Base-by-base conservation (phyloP, 257 asterid genomes). In the Rhazya stricta region DNA sequence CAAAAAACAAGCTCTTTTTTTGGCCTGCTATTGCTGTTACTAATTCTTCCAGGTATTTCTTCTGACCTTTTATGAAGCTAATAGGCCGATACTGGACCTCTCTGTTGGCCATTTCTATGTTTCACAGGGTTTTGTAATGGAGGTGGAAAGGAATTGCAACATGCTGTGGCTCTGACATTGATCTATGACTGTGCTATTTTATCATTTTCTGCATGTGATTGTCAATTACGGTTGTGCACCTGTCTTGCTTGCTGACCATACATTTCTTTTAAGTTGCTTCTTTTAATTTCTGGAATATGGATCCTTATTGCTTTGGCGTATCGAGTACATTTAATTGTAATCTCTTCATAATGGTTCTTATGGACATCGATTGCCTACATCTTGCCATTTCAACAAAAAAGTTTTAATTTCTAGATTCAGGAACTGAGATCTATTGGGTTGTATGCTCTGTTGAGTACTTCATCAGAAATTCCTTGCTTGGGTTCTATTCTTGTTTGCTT, bases 41-140 rank as follows among this genome's bases (percentile, higher is more conserved):
- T 86, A 87, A 81, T 80, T 85, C 84, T 92, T 94, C 98, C 99
- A 92, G 99, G 97, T 94, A 90, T 89, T 94, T 88, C 87, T 97
- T 92, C 97, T 88, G 93, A 90, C 90, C 98, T 94, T 93, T 86
- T 90, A 76, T 89, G 94, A 94, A 87, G 97, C 97, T 90, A 72
- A 88, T 92, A 85, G 88, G 97, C 90, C 77, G 90, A 88, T 84
- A 76, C 82, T 84, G 91, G 92, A 84, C 81, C 84, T 81, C 78
- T 86, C 72, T 87, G 78, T 86, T 82, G 85, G 91, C 79, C 80
- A 78, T 84, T 82, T 87, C 68, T 84, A 74, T 88, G 86, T 86
- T 83, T 87, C 87, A 84, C 92, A 88, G 94, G 93, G 83, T 86
- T 86, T 71, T 76, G 71, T 79, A 67, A 74, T 77, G 83, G 85